These are phyloP conservation scores for Colletotrichum salicis DNA, from an alignment of 2,329 filamentous ascomycete species.

Conservation along the genomic window DNA sequence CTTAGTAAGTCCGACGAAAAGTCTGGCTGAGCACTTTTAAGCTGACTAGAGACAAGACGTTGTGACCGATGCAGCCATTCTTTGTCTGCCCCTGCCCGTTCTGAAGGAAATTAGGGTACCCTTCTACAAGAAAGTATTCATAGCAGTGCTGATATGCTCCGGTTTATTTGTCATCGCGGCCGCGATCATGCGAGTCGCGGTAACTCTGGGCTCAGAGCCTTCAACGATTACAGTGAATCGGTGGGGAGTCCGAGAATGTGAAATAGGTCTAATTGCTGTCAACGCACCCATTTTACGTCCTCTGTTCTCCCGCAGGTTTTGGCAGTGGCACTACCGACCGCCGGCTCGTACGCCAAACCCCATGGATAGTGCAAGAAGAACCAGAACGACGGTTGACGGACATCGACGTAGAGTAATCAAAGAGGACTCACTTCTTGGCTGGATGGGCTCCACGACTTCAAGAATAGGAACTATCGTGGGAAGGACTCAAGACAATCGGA, in stretches of 20 bases:
- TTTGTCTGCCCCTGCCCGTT: constrained; percentile 13
- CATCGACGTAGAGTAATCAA: neutral
- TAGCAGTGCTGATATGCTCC: constrained; percentile 20
- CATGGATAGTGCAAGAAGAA: constrained; percentile 18
- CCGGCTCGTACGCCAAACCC: neutral
- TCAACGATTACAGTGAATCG: constrained; percentile 24
- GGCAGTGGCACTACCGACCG: constrained; percentile 28
- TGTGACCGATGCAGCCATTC: constrained; percentile 22
- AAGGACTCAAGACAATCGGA: neutral
- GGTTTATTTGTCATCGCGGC: constrained; percentile 26
- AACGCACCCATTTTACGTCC: constrained; percentile 21
- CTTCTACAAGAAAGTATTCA: constrained; percentile 20
- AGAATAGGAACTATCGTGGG: neutral
- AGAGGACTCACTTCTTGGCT: constrained; percentile 5
- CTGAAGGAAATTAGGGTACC: constrained; percentile 19
- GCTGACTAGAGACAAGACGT: neutral
- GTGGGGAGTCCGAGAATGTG: constrained; percentile 27
- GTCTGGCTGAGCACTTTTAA: neutral
- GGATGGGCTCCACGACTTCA: constrained; percentile 5
- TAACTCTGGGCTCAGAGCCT: constrained; percentile 23
- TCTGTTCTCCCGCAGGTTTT: constrained; percentile 16
- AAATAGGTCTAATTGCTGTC: constrained; percentile 20
- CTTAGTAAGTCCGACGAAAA: constrained; percentile 17
- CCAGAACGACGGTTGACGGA: neutral
- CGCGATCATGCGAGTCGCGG: constrained; percentile 18